Conservation (phyloP, 1,139 yeast genomes). For the Suzukiozyma palmioleophila region DNA sequence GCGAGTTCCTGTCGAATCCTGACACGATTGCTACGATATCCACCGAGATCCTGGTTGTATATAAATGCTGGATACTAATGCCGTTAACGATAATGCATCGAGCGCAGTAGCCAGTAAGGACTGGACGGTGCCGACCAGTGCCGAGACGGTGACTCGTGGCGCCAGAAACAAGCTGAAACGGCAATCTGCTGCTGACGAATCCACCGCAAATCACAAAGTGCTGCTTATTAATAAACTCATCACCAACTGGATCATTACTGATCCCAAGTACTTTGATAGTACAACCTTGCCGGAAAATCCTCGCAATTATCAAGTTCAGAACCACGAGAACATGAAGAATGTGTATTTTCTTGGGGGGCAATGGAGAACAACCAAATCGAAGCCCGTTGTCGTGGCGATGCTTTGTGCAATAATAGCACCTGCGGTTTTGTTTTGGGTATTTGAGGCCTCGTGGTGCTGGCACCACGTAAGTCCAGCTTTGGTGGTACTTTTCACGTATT, state of each 20-base stretch:
- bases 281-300: neutral
- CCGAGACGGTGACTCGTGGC: too few species aligned
- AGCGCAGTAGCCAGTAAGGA: too few species aligned
- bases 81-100: too few species aligned
- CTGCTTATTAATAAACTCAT: slow-evolving; percentile 19
- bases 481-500: slow-evolving; percentile 54
- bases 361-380: slow-evolving; percentile 37
- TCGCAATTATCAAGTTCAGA: slow-evolving; percentile 34
- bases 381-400: slow-evolving; percentile 33
- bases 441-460: slow-evolving; percentile 57
- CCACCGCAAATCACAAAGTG: neutral
- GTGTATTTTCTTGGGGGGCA: slow-evolving; percentile 66
- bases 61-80: too few species aligned
- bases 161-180: too few species aligned
- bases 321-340: slow-evolving; percentile 25
- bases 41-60: neutral
- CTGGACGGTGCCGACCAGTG: too few species aligned
- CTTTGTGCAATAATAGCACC: slow-evolving; percentile 38
- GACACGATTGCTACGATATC: neutral
- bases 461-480: slow-evolving; percentile 50
- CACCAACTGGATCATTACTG: slow-evolving; percentile 43
- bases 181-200: neutral
- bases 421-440: slow-evolving; percentile 42
- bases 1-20: too few species aligned
- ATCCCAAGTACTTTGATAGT: slow-evolving; percentile 25